Evolutionary conservation across 164 flowering plant species (phyloP).

Genomic region (Aristolochia contorta): DNA sequence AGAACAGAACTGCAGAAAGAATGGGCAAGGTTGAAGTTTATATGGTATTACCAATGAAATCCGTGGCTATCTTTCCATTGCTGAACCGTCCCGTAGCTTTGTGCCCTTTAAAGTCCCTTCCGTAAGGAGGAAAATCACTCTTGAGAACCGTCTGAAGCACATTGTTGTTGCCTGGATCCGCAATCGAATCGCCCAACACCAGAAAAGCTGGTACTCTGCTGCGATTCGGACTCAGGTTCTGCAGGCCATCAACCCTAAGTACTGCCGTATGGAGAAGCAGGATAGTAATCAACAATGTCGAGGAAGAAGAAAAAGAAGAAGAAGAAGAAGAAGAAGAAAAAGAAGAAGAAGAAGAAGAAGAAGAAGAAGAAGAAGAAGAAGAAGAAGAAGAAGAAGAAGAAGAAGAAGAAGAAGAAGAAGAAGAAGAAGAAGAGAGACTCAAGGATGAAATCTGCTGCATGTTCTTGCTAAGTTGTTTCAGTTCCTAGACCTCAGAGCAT

Average conservation of each 20-base stretch:
- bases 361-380: no score
- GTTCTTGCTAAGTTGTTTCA: no score
- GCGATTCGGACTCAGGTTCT: background rate
- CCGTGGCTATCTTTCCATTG: slow-evolving; percentile 30
- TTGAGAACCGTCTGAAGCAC: slow-evolving; percentile 15
- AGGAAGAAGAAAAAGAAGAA: background rate
- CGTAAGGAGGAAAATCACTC: slow-evolving; percentile 42
- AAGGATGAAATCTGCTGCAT: background rate
- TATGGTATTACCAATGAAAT: slow-evolving; percentile 19
- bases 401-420: no score
- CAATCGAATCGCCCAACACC: slow-evolving; percentile 47
- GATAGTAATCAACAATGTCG: background rate
- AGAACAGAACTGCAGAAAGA: no score
- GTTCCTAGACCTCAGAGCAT: no score
- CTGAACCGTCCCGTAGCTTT: slow-evolving; percentile 44
- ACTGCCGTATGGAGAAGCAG: background rate
- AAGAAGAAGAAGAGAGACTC: background rate
- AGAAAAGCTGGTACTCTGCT: slow-evolving; percentile 14
- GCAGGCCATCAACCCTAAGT: background rate
- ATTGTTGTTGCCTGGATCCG: slow-evolving; percentile 51
- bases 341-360: no score
- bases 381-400: no score
- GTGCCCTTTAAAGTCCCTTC: slow-evolving; percentile 31
- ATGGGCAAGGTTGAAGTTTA: no score
- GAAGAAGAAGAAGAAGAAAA: no score